Evolutionary conservation across 2,329 filamentous ascomycete species (phyloP).

Genomic region (Nannizziopsis arthrosporioides): DNA sequence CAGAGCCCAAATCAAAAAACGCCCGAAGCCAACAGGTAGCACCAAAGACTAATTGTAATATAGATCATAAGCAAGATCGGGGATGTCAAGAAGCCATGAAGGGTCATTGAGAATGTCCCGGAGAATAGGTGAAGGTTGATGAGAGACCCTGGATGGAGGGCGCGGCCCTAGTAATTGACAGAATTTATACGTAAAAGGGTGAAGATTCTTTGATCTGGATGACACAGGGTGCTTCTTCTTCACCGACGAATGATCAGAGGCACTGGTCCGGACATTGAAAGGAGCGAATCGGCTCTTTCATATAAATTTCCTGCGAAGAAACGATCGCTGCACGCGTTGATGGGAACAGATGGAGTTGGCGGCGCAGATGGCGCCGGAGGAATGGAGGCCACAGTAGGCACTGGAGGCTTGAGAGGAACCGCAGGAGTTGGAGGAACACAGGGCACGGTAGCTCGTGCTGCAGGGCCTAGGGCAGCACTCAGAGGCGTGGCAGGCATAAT

Average conservation of each 20-base stretch:
- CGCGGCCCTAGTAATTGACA: background rate
- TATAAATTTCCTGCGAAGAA: conserved; percentile 41
- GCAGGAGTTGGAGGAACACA: conserved; percentile 26
- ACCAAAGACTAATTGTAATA: background rate
- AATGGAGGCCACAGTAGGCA: too few species aligned
- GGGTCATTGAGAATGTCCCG: background rate
- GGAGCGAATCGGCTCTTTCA: conserved; percentile 38
- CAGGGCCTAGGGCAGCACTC: conserved; percentile 77
- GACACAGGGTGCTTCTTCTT: background rate
- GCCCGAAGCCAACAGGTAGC: background rate
- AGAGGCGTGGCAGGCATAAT: conserved; percentile 74
- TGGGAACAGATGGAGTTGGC: conserved; percentile 24
- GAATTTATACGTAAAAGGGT: background rate
- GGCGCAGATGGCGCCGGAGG: too few species aligned
- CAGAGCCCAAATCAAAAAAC: too few species aligned
- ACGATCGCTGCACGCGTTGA: conserved; percentile 38
- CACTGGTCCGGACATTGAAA: conserved; percentile 34
- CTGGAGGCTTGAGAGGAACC: too few species aligned
- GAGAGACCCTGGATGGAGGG: background rate
- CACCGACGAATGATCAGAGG: conserved; percentile 33
- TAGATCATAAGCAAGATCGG: background rate
- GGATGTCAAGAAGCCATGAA: background rate
- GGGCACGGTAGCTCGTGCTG: conserved; percentile 78
- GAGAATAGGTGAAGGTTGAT: background rate
- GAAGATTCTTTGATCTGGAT: background rate